Percentiles rank a stretch among this genome's conserved stretches.
These are phyloP conservation scores for Megacollybia platyphylla DNA, from an alignment of 1,284 basidiomycete genomes.

Conservation along the genomic window DNA sequence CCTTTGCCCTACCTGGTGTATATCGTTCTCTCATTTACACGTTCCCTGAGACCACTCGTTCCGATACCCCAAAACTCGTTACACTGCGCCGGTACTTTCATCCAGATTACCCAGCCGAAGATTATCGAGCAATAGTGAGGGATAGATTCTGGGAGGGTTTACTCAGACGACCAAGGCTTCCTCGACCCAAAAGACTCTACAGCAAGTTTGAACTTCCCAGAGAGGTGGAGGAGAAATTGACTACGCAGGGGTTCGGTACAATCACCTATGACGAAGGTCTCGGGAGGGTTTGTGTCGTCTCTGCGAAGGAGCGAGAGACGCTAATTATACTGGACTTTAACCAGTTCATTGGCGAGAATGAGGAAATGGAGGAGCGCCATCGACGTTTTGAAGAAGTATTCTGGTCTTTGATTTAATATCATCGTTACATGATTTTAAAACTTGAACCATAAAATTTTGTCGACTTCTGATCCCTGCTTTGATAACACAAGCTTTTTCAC, in stretches of 20 bases:
- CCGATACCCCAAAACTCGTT: constrained; percentile 18
- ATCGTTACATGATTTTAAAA: too few relatives aligned
- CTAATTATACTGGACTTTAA: constrained; percentile 27
- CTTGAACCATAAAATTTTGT: neutral
- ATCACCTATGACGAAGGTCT: constrained; percentile 33
- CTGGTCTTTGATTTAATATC: too few relatives aligned
- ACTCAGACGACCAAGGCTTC: constrained; percentile 8
- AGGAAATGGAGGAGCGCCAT: constrained; percentile 11
- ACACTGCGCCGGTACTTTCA: constrained; percentile 23
- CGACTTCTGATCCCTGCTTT: neutral
- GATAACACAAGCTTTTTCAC: too few relatives aligned
- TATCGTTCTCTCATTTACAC: constrained; percentile 37
- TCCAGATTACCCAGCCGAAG: constrained; percentile 8
- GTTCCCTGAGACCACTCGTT: constrained; percentile 13
- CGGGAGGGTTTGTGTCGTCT: constrained; percentile 25
- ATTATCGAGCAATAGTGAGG: neutral
- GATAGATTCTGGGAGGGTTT: neutral
- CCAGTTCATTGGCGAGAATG: constrained; percentile 15
- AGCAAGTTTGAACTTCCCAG: constrained; percentile 1
- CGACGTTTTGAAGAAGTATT: neutral
- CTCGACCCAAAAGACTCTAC: constrained; percentile 2
- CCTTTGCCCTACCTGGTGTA: constrained; percentile 31
- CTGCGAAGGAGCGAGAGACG: constrained; percentile 13
- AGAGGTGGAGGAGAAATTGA: constrained; percentile 3
- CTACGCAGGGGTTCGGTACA: constrained; percentile 18